phyloP scores from a whole-genome alignment of 495 filamentous ascomycete genomes.

The Neurospora cerealis region DNA sequence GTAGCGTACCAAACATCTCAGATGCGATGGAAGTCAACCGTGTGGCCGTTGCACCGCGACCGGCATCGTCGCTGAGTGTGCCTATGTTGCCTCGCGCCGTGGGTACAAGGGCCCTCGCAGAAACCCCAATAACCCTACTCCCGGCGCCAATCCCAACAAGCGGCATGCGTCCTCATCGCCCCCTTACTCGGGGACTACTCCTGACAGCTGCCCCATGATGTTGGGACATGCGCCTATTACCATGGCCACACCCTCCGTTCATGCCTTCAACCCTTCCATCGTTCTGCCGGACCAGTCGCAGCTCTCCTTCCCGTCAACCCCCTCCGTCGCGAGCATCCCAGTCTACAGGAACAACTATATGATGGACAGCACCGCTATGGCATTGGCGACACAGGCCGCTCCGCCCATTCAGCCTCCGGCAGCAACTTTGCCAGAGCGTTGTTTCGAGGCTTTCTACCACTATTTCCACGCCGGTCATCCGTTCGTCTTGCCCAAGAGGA shows the following conservation, averaged over 20 bases:
- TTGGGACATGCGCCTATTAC: conserved; percentile 25
- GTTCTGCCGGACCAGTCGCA: conserved; percentile 30
- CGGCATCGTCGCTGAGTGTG: conserved; percentile 26
- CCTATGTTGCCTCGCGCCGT: conserved; percentile 41
- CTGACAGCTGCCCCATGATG: conserved; percentile 38
- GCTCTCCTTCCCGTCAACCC: conserved; percentile 23
- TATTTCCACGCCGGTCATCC: conserved; percentile 66
- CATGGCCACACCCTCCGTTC: conserved; percentile 16
- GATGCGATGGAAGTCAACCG: conserved; percentile 37
- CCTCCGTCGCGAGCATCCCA: conserved; percentile 21
- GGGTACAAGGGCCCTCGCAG: conserved; percentile 41
- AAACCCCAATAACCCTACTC: conserved; percentile 18
- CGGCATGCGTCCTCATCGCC: conserved; percentile 40
- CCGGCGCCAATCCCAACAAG: conserved; percentile 34
- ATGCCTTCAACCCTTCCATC: conserved; percentile 28
- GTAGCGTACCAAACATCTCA: conserved; percentile 41
- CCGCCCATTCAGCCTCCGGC: conserved; percentile 18
- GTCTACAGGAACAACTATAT: conserved; percentile 27
- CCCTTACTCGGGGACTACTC: conserved; percentile 16
- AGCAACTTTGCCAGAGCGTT: conserved; percentile 34
- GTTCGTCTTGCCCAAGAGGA: conserved; percentile 44
- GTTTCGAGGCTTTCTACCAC: conserved; percentile 47
- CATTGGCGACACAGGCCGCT: conserved; percentile 2
- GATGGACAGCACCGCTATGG: conserved; percentile 17
- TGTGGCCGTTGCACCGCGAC: conserved; percentile 35